Conservation (phyloP, 495 filamentous ascomycete genomes). For the Neurospora sp. region DNA sequence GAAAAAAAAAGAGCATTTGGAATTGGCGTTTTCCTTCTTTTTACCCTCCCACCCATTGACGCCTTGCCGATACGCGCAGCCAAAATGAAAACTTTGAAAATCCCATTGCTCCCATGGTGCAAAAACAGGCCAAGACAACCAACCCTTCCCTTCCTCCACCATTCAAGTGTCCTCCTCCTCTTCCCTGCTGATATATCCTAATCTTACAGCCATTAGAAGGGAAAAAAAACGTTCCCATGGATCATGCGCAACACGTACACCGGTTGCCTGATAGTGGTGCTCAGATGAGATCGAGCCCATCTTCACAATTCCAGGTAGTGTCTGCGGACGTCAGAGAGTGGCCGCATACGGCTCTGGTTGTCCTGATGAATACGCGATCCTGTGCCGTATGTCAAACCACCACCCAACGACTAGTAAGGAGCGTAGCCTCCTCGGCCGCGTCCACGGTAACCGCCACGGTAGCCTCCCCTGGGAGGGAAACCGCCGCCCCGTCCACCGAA, state of each 20-base stretch:
- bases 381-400: conserved; percentile 1
- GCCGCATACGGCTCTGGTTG: not conserved
- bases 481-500: conserved; percentile 44
- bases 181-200: not conserved
- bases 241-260: not conserved
- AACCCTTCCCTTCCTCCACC: not conserved
- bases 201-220: not conserved
- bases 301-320: not conserved
- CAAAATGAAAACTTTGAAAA: conserved; percentile 8
- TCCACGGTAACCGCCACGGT: conserved; percentile 72
- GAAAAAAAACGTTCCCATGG: not conserved
- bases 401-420: conserved; percentile 51
- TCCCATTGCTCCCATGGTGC: conserved; percentile 3
- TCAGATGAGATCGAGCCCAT: not conserved
- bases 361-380: not conserved
- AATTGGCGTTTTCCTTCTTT: conserved; percentile 12
- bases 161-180: not conserved
- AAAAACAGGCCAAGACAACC: not conserved
- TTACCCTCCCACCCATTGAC: conserved; percentile 10
- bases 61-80: conserved; percentile 14
- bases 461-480: conserved; percentile 57
- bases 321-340: not conserved
- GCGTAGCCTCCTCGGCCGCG: conserved; percentile 63
- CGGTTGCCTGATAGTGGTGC: not conserved
- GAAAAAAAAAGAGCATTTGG: conserved; percentile 2